These are phyloP conservation scores for Beta corolliflora DNA, from an alignment of 179 eudicot genomes.

Conservation along the genomic window DNA sequence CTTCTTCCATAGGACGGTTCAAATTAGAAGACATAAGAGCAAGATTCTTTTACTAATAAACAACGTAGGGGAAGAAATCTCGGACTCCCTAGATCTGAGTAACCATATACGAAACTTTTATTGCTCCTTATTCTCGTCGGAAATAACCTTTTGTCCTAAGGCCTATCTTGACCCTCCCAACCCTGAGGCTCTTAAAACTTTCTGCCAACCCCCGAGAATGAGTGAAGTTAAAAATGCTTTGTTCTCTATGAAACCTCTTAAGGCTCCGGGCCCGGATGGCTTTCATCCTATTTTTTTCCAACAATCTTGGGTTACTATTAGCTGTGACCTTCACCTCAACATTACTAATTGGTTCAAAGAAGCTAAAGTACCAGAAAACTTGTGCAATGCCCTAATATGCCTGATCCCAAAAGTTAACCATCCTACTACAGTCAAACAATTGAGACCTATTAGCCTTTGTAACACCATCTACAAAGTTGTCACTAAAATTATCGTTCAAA, in stretches of 20 bases:
- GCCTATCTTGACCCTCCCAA: fast-evolving
- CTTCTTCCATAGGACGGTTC: neutral
- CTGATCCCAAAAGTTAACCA: neutral
- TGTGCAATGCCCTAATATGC: neutral
- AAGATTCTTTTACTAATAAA: neutral
- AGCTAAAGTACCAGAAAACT: fast-evolving
- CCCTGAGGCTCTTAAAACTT: fast-evolving
- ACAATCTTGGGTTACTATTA: neutral
- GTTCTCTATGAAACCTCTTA: neutral
- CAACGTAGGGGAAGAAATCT: neutral
- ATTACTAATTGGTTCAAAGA: neutral
- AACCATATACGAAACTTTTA: neutral
- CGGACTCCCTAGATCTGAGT: neutral
- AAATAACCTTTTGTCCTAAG: neutral
- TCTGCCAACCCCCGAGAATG: too few species aligned
- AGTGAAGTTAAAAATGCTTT: neutral
- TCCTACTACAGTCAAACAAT: too few species aligned
- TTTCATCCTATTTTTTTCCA: neutral
- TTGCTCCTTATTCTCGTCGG: too few species aligned
- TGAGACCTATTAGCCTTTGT: too few species aligned
- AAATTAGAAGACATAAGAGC: neutral
- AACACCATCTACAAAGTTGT: neutral
- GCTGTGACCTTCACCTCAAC: neutral
- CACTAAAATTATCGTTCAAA: neutral
- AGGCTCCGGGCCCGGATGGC: constrained; percentile 8